Conservation (phyloP, 2,329 filamentous ascomycete species). For the Metarhizium robertsii region DNA sequence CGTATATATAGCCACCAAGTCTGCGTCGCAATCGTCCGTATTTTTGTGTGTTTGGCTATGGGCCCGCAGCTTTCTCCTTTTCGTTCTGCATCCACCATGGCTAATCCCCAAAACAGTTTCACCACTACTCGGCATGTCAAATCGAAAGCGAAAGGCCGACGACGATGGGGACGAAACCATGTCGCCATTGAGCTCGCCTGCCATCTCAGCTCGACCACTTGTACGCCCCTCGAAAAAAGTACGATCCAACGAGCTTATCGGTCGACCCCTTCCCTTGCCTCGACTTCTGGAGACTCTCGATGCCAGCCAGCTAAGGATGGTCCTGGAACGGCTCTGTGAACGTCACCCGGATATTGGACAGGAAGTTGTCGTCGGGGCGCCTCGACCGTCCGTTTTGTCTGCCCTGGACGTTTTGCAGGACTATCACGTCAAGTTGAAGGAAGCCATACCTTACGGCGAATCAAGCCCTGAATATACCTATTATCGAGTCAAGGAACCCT, state of each 20-base stretch:
- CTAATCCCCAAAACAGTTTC: conserved; percentile 17
- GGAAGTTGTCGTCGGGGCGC: conserved; percentile 76
- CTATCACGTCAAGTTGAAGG: conserved; percentile 71
- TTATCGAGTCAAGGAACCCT: conserved; percentile 76
- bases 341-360: conserved; percentile 76
- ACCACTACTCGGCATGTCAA: conserved; percentile 44
- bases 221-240: conserved; percentile 55
- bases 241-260: conserved; percentile 54
- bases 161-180: conserved; percentile 78
- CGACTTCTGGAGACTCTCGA: conserved; percentile 93
- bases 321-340: conserved; percentile 87
- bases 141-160: conserved; percentile 78
- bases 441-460: conserved; percentile 78
- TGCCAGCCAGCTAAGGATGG: conserved; percentile 69
- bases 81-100: neutral
- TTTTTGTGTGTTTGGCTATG: neutral
- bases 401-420: conserved; percentile 71
- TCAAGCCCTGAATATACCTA: conserved; percentile 88
- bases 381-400: conserved; percentile 74
- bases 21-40: neutral
- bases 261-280: conserved; percentile 45
- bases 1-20: conserved; percentile 18
- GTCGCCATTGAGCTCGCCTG: conserved; percentile 76
- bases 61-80: neutral
- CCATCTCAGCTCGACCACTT: conserved; percentile 59